These are phyloP conservation scores for Dovyalis caffra DNA, from an alignment of 345 rosid species.

Conservation along the genomic window DNA sequence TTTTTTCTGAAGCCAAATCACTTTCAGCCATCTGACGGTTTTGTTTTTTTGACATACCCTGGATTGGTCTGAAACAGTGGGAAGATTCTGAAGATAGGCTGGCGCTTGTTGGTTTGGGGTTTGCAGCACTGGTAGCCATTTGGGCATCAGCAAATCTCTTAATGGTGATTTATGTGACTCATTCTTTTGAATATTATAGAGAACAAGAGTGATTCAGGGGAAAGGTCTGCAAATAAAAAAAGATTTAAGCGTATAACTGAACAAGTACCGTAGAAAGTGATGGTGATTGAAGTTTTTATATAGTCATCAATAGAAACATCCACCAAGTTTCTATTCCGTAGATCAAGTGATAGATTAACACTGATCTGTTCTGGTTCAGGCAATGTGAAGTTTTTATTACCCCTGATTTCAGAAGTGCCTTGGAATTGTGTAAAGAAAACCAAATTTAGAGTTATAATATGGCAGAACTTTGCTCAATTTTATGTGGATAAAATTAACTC, in stretches of 20 bases:
- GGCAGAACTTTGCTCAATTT: background rate
- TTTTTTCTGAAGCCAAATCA: background rate
- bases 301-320: background rate
- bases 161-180: conserved; percentile 40
- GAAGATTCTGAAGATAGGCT: conserved; percentile 72
- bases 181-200: conserved; percentile 7
- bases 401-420: background rate
- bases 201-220: background rate
- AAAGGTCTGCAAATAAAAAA: background rate
- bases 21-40: background rate
- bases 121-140: conserved; percentile 61
- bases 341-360: background rate
- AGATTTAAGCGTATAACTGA: background rate
- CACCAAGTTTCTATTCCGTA: background rate
- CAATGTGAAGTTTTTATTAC: background rate
- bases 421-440: conserved; percentile 5
- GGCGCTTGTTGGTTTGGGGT: conserved; percentile 72
- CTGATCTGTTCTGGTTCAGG: background rate
- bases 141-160: conserved; percentile 77
- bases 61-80: conserved; percentile 52
- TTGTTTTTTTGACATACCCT: conserved; percentile 1
- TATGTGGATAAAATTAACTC: background rate
- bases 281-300: background rate
- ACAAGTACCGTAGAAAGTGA: background rate
- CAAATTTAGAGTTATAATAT: background rate